Percentiles rank a stretch among this genome's conserved stretches.
phyloP scores from a whole-genome alignment of 148 eudicot species.

The Rhododendron henanense region DNA sequence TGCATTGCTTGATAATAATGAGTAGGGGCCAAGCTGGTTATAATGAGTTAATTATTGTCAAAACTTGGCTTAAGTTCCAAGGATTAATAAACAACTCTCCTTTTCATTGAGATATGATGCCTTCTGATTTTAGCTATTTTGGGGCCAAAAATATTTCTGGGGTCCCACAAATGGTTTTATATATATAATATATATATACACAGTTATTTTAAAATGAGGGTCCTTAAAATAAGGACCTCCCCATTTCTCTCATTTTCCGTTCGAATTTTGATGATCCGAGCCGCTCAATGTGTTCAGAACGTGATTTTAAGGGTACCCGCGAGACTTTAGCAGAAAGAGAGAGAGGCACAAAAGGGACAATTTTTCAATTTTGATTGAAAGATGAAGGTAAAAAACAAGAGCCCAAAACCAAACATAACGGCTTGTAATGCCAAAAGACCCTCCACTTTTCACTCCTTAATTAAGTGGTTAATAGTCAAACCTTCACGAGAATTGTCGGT shows the following conservation, averaged over 20 bases:
- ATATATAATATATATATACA: no score
- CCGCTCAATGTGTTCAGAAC: no score
- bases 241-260: no score
- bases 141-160: not conserved
- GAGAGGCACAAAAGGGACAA: not conserved
- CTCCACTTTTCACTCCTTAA: not conserved
- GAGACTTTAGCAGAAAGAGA: no score
- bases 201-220: no score
- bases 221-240: no score
- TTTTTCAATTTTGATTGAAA: not conserved
- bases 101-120: not conserved
- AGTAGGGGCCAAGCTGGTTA: not conserved
- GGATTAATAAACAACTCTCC: not conserved
- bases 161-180: not conserved
- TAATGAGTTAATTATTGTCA: not conserved
- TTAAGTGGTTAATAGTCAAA: constrained; percentile 1
- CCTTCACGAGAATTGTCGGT: constrained; percentile 12
- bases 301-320: no score
- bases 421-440: constrained; percentile 10
- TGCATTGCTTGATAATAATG: not conserved
- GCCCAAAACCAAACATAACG: constrained; percentile 8
- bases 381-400: not conserved
- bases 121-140: not conserved
- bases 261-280: no score
- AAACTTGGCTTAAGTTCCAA: constrained; percentile 6